phyloP scores from a whole-genome alignment of 192 early-diverging fungal species.

The Mortierella hygrophila region DNA sequence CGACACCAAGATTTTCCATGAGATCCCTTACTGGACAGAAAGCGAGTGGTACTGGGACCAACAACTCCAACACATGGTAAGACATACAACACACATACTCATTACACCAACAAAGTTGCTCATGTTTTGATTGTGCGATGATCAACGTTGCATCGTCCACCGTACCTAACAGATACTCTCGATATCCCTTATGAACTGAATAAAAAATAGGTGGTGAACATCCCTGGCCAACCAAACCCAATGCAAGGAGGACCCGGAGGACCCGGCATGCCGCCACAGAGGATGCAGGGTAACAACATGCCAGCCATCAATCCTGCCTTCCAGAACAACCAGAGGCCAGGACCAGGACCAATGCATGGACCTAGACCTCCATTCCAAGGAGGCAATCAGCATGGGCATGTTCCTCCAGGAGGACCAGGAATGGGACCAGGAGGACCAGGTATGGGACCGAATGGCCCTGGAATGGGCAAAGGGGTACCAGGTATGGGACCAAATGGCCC shows the following conservation, averaged over 20 bases:
- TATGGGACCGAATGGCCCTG: too few relatives aligned
- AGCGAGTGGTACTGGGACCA: constrained; percentile 36
- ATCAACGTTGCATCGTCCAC: neutral
- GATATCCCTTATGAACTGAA: neutral
- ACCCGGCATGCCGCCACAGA: constrained; percentile 18
- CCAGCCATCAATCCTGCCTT: constrained; percentile 40
- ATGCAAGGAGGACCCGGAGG: neutral
- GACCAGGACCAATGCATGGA: constrained; percentile 17
- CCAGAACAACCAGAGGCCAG: constrained; percentile 21
- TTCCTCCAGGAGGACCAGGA: neutral
- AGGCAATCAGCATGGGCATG: neutral
- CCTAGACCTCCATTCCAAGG: constrained; percentile 5
- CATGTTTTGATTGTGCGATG: neutral
- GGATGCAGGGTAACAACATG: constrained; percentile 15
- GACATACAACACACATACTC: neutral
- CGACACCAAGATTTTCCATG: constrained; percentile 54
- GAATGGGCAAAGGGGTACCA: neutral
- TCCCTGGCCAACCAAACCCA: neutral
- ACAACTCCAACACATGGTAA: constrained; percentile 32
- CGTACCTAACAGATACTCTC: neutral
- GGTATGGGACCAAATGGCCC: constrained; percentile 4
- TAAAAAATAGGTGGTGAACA: neutral
- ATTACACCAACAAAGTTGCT: neutral
- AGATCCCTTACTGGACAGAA: constrained; percentile 58
- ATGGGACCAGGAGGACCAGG: too few relatives aligned